phyloP scores from a whole-genome alignment of 83 land plant genomes.

The Diphasiastrum complanatum region DNA sequence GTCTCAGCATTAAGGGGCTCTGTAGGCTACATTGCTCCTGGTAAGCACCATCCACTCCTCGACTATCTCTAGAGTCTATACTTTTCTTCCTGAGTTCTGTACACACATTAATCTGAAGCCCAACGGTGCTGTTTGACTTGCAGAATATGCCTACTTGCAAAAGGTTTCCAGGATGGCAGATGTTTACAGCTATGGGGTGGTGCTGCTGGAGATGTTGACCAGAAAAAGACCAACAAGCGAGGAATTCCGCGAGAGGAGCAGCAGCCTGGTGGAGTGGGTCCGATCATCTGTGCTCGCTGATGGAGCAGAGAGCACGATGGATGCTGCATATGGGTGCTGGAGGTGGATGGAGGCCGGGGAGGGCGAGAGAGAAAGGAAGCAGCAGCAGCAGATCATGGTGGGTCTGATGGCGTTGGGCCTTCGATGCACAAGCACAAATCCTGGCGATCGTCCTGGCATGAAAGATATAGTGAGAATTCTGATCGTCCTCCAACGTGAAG shows the following conservation, averaged over 20 bases:
- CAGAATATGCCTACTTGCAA: constrained; percentile 2
- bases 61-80: background rate
- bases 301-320: too few species aligned
- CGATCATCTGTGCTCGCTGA: constrained; percentile 3
- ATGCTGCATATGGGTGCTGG: background rate
- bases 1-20: background rate
- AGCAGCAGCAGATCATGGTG: constrained; percentile 11
- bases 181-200: constrained; percentile 21
- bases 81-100: background rate
- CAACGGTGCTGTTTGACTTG: background rate
- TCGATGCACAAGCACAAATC: constrained; percentile 9
- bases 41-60: background rate
- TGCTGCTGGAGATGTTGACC: constrained; percentile 13
- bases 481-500: too few species aligned
- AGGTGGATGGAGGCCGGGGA: constrained; percentile 9
- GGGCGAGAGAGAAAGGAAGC: background rate
- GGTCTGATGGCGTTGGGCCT: constrained; percentile 18
- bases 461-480: constrained; percentile 16
- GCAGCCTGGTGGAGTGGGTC: constrained; percentile 10
- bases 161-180: constrained; percentile 12
- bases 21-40: constrained; percentile 18
- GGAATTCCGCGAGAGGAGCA: background rate
- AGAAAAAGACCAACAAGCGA: background rate
- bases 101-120: background rate
- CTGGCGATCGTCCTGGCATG: constrained; percentile 21